Evolutionary conservation across 495 filamentous ascomycete species (phyloP), one percentile per base, ranked within the genome.

Genomic region (Articulospora tetracladia): DNA sequence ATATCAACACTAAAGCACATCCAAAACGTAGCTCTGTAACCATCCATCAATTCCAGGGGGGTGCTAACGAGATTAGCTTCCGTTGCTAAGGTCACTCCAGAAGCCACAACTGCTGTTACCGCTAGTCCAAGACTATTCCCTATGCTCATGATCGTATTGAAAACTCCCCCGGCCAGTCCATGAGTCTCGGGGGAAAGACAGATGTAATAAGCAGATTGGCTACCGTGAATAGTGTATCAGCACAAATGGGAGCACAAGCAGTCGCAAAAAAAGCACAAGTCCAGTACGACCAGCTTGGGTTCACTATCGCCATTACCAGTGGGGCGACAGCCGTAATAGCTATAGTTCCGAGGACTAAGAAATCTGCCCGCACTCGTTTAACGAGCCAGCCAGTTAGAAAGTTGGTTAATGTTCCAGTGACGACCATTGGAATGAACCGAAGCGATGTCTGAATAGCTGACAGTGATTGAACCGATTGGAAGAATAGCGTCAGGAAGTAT

Each of bases 21-120:
- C 84, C 85, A 87, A 65, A 85, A 88, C 4, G 75, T 76, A 4
- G 81, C 82, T 13, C 76, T 74, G 66, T 87, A 89, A 8, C 85
- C 85, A 15, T 72, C 68, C 75, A 85, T 70, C 44, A 83, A 66
- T 0, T 76, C 80, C 13, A 73, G 64, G 0, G 70, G 70, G 27
- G 69, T 69, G 11, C 53, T 60, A 53, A 73, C 70, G 23, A 72
- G 59, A 3, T 50, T 57, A 34, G 67, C 61, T 2, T 55, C 12
- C 26, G 63, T 50, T 11, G 50, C 53, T 24, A 68, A 72, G 0
- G 84, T 86, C 1, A 86, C 75, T 27, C 70, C 67, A 1, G 74
- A 69, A 0, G 86, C 79, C 36, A 88, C 78, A 15, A 84, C 76
- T 11, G 79, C 80, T 27, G 80, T 77, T 12, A 84, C 62, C 6